Conservation (phyloP, 2,329 filamentous ascomycete species). For the Exophiala viscosa region DNA sequence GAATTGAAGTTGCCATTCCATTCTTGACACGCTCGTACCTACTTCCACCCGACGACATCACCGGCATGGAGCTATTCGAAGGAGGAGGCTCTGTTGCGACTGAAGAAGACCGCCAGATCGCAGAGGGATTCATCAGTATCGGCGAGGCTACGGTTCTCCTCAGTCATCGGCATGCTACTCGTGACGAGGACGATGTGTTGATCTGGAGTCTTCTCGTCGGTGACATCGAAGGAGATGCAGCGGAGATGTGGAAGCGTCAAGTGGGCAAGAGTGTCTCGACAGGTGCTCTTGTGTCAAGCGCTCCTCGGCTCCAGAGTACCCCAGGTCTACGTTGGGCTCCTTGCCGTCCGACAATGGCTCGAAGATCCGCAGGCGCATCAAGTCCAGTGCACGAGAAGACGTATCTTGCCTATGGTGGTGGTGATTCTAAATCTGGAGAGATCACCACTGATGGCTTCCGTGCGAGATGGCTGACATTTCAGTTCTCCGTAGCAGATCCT, state of each 20-base stretch:
- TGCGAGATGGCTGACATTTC: constrained; percentile 1
- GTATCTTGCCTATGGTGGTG: not conserved
- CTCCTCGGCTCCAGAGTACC: not conserved
- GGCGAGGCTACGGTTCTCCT: constrained; percentile 25
- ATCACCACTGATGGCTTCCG: constrained; percentile 4
- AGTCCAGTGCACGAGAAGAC: not conserved
- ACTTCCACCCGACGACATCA: constrained; percentile 6
- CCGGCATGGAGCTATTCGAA: constrained; percentile 9
- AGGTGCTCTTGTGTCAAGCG: constrained; percentile 10
- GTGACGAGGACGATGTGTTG: constrained; percentile 24
- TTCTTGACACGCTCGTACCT: constrained; percentile 4
- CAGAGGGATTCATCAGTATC: constrained; percentile 15
- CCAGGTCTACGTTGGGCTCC: constrained; percentile 6
- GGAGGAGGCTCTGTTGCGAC: constrained; percentile 5
- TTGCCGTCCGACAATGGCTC: constrained; percentile 2
- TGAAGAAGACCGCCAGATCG: constrained; percentile 3
- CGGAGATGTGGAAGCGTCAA: constrained; percentile 15
- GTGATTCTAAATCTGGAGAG: not conserved
- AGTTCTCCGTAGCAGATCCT: not conserved
- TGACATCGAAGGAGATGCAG: constrained; percentile 2
- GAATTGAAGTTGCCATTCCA: constrained; percentile 6
- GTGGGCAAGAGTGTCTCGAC: constrained; percentile 9
- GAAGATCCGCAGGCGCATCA: not conserved
- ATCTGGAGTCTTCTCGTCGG: constrained; percentile 27
- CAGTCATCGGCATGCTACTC: constrained; percentile 27